Conservation (phyloP, 306 rosid species). For the Citrullus colocynthis region DNA sequence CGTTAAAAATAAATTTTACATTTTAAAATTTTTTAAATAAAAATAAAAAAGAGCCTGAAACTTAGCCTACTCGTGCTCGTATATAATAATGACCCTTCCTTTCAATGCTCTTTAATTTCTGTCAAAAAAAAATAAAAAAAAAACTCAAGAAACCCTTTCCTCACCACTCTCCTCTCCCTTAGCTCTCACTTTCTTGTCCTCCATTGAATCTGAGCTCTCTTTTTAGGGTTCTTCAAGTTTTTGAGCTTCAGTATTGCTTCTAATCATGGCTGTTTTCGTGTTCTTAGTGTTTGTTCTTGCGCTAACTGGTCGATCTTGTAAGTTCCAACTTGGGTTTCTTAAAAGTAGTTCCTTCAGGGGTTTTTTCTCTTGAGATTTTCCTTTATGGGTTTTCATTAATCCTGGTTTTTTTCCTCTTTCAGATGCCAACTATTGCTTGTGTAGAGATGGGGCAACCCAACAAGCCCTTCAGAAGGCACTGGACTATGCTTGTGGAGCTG, state of each 20-base stretch:
- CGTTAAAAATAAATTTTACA: neutral
- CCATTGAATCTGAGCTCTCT: neutral
- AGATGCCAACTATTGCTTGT: conserved; percentile 75
- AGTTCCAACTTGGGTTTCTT: conserved; percentile 11
- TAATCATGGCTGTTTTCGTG: conserved; percentile 28
- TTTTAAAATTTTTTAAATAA: neutral
- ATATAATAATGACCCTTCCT: neutral
- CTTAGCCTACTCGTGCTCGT: neutral
- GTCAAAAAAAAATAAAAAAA: neutral
- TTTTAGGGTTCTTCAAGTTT: conserved; percentile 5
- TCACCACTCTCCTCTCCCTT: neutral
- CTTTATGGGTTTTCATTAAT: neutral
- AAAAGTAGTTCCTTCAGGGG: neutral
- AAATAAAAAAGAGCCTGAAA: neutral
- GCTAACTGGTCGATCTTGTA: conserved; percentile 43
- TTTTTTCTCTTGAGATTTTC: neutral
- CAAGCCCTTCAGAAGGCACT: conserved; percentile 56
- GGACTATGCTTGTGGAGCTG: conserved; percentile 95
- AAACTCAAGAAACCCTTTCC: neutral
- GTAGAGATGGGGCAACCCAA: conserved; percentile 63
- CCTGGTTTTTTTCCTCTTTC: neutral
- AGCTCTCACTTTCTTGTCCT: neutral
- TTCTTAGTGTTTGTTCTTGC: conserved; percentile 32
- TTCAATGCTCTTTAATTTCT: neutral
- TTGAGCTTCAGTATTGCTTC: neutral